These are phyloP conservation scores for Plantago coronopus DNA, from an alignment of 305 asterid species.

Conservation along the genomic window DNA sequence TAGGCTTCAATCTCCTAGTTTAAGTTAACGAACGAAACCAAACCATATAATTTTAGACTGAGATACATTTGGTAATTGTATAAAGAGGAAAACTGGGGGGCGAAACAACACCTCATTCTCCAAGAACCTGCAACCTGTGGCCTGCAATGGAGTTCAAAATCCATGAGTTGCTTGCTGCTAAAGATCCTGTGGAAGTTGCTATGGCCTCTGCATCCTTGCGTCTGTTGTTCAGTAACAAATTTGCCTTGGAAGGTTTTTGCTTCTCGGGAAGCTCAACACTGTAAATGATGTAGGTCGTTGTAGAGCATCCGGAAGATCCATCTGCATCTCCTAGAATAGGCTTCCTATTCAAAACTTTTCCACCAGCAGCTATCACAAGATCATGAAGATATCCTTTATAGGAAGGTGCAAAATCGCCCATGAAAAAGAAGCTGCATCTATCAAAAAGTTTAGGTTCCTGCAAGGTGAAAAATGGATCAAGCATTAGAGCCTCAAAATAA, in stretches of 20 bases:
- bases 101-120: constrained; percentile 20
- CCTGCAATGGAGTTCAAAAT: constrained; percentile 79
- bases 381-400: constrained; percentile 74
- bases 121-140: constrained; percentile 41
- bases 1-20: too few species aligned
- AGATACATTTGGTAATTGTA: neutral
- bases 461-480: constrained; percentile 22
- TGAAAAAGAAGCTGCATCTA: constrained; percentile 63
- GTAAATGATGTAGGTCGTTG: constrained; percentile 49
- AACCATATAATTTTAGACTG: neutral
- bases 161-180: constrained; percentile 71
- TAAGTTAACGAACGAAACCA: neutral
- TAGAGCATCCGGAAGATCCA: constrained; percentile 22
- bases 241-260: constrained; percentile 31
- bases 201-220: constrained; percentile 50
- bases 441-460: constrained; percentile 82
- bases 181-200: constrained; percentile 54
- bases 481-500: neutral
- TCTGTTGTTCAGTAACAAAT: constrained; percentile 33
- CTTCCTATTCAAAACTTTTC: constrained; percentile 68
- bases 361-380: constrained; percentile 59
- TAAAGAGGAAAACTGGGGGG: neutral
- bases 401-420: constrained; percentile 60
- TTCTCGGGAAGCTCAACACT: constrained; percentile 58
- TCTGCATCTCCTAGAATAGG: constrained; percentile 47